phyloP scores from a whole-genome alignment of 2,329 filamentous ascomycete species.

The Lachnellula suecica region DNA sequence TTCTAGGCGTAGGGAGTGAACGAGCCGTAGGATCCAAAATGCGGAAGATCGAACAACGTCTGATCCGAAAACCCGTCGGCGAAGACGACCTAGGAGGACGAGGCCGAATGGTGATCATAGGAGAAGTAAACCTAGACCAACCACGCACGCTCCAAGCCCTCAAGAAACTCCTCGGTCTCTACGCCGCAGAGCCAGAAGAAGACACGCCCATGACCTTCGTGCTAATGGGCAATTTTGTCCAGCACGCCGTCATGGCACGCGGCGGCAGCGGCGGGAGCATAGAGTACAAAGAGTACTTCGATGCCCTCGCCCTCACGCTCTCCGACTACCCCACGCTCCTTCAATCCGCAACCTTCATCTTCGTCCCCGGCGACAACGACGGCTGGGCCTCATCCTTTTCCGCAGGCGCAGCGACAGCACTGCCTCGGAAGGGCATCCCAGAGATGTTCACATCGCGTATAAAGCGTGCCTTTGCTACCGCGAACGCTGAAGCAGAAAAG shows the following conservation, averaged over 20 bases:
- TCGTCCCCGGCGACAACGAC: slow-evolving; percentile 95
- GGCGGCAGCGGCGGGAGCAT: slow-evolving; percentile 79
- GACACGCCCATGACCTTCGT: slow-evolving; percentile 76
- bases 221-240: slow-evolving; percentile 80
- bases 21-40: slow-evolving; percentile 80
- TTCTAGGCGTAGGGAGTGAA: slow-evolving; percentile 87
- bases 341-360: slow-evolving; percentile 79
- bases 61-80: slow-evolving; percentile 47
- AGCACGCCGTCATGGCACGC: slow-evolving; percentile 62
- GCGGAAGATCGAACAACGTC: slow-evolving; percentile 72
- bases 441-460: slow-evolving; percentile 89
- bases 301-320: slow-evolving; percentile 78
- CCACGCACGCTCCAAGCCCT: slow-evolving; percentile 80
- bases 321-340: slow-evolving; percentile 82
- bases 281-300: slow-evolving; percentile 96
- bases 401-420: slow-evolving; percentile 67
- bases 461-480: slow-evolving; percentile 74
- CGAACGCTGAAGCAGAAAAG: slow-evolving; percentile 67
- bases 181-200: slow-evolving; percentile 63
- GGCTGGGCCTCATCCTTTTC: slow-evolving; percentile 91
- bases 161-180: slow-evolving; percentile 72
- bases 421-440: slow-evolving; percentile 73
- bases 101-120: slow-evolving; percentile 69
- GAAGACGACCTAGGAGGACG: slow-evolving; percentile 36
- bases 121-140: slow-evolving; percentile 83